A percentile compares a stretch with the other conserved stretches of the same genome.
These are phyloP conservation scores for Schizophyllum commune DNA, from an alignment of 1,284 basidiomycete genomes.

Conservation along the genomic window DNA sequence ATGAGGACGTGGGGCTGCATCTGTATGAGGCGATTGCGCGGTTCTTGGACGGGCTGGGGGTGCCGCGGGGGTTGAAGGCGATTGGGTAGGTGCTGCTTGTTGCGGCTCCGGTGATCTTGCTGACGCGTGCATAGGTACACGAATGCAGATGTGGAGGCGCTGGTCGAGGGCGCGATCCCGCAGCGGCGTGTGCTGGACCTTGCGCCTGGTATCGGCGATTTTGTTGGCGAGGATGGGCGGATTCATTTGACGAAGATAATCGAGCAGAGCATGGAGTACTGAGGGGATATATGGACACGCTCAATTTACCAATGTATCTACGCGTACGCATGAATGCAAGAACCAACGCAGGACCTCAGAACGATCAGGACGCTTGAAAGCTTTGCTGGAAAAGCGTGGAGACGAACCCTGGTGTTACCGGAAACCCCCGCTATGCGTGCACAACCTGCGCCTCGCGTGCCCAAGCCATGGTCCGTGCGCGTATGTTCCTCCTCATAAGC, in stretches of 20 bases:
- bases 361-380: too few species aligned
- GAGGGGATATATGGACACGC: conserved; percentile 1
- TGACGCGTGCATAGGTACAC: conserved; percentile 40
- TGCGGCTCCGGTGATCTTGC: background rate
- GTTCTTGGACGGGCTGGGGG: conserved; percentile 82
- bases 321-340: background rate
- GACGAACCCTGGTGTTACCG: too few species aligned
- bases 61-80: conserved; percentile 83
- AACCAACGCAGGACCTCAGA: too few species aligned
- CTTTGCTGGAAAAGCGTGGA: too few species aligned
- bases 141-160: conserved; percentile 49
- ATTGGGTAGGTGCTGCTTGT: conserved; percentile 46
- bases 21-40: conserved; percentile 86
- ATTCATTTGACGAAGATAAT: conserved; percentile 75
- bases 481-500: background rate
- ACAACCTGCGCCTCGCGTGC: background rate
- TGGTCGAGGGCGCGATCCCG: conserved; percentile 84
- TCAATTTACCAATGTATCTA: background rate
- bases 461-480: background rate
- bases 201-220: conserved; percentile 77
- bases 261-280: conserved; percentile 71
- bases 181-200: conserved; percentile 84
- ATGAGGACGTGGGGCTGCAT: conserved; percentile 75
- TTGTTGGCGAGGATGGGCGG: conserved; percentile 71
- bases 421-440: too few species aligned